Conservation (phyloP, 495 filamentous ascomycete species). For the Neurospora cerealis region DNA sequence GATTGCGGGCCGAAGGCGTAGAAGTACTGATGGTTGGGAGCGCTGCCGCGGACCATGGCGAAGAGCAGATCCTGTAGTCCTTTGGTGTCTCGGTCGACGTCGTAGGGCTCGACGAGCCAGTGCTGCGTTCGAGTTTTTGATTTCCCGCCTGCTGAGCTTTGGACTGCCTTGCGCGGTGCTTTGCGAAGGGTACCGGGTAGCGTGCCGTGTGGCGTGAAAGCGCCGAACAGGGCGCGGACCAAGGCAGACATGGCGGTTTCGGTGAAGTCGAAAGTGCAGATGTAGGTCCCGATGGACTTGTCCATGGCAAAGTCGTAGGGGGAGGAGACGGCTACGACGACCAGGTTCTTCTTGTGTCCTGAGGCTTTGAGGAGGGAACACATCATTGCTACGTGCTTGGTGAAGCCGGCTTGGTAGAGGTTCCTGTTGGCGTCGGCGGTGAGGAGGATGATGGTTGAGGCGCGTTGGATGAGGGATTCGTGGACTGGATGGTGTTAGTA, state of each 20-base stretch:
- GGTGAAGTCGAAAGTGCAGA: slow-evolving; percentile 91
- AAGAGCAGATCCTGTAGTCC: slow-evolving; percentile 33
- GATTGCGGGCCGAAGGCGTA: neutral
- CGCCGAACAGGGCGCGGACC: slow-evolving; percentile 72
- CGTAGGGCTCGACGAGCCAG: slow-evolving; percentile 63
- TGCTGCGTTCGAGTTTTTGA: slow-evolving; percentile 56
- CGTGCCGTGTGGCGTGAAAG: slow-evolving; percentile 57
- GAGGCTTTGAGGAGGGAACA: slow-evolving; percentile 51
- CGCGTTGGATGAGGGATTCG: slow-evolving; percentile 79
- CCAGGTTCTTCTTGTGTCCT: slow-evolving; percentile 58
- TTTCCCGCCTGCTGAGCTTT: slow-evolving; percentile 66
- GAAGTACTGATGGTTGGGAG: slow-evolving; percentile 39
- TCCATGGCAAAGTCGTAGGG: slow-evolving; percentile 96
- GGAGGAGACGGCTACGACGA: slow-evolving; percentile 84
- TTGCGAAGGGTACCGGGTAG: slow-evolving; percentile 66
- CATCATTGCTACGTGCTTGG: slow-evolving; percentile 90
- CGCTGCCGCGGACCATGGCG: slow-evolving; percentile 19
- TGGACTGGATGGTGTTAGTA: slow-evolving; percentile 43
- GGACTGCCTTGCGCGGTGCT: slow-evolving; percentile 52
- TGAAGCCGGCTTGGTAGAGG: slow-evolving; percentile 81
- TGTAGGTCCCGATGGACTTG: slow-evolving; percentile 70
- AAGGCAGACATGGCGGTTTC: slow-evolving; percentile 78
- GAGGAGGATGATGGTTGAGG: slow-evolving; percentile 73
- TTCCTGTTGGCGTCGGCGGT: slow-evolving; percentile 88
- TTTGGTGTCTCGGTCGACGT: slow-evolving; percentile 61